These are phyloP conservation scores for Epichloe typhina DNA, from an alignment of 2,329 filamentous ascomycete species.

Conservation along the genomic window DNA sequence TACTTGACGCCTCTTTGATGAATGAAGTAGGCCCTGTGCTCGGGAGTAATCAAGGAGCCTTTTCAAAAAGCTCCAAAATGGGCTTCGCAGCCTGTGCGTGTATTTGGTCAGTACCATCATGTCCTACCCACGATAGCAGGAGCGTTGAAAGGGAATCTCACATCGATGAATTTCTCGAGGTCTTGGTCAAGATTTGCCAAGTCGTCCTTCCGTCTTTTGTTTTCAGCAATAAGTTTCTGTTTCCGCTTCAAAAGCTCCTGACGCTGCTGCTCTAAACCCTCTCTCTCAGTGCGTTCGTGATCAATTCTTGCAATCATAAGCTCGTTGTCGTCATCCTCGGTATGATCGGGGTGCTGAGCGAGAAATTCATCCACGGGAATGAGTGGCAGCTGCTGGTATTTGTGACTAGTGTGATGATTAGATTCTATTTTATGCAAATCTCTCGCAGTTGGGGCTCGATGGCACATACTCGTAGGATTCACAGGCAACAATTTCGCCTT, in stretches of 20 bases:
- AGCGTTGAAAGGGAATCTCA: conserved; percentile 26
- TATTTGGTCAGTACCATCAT: neutral
- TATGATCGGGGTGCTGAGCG: conserved; percentile 58
- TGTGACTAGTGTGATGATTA: conserved; percentile 48
- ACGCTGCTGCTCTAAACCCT: conserved; percentile 72
- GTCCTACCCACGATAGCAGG: neutral
- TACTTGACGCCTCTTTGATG: neutral
- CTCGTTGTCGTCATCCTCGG: conserved; percentile 59
- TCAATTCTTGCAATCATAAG: conserved; percentile 85
- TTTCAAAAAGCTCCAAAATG: conserved; percentile 71
- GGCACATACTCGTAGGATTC: conserved; percentile 73
- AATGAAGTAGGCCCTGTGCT: neutral
- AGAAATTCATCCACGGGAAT: conserved; percentile 77
- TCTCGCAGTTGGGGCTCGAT: neutral
- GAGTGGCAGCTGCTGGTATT: conserved; percentile 74
- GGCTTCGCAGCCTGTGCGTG: conserved; percentile 62
- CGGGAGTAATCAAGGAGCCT: conserved; percentile 35
- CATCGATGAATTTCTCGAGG: conserved; percentile 86
- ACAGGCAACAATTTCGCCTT: conserved; percentile 80
- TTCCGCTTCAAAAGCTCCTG: conserved; percentile 59
- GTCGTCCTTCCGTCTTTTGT: conserved; percentile 89
- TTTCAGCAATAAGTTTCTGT: conserved; percentile 51
- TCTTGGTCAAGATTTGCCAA: conserved; percentile 83
- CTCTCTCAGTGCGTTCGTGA: conserved; percentile 74
- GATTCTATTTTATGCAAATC: neutral